Percentiles rank a stretch among this genome's conserved stretches.
These are phyloP conservation scores for Boeremia lycopersici DNA, from an alignment of 2,329 filamentous ascomycete genomes.

Conservation along the genomic window DNA sequence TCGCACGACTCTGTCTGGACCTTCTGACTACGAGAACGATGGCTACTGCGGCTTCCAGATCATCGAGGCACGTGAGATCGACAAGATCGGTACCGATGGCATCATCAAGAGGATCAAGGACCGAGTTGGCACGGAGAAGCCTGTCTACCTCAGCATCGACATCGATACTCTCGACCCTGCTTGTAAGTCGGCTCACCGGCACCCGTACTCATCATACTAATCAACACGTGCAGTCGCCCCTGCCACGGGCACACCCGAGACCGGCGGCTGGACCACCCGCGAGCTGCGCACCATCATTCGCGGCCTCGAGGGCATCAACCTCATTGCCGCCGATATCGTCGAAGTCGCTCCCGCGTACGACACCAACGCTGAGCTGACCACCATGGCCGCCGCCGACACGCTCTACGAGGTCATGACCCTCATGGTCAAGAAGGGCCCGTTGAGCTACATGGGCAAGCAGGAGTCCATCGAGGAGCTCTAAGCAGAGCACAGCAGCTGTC, in stretches of 20 bases:
- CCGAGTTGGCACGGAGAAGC: constrained; percentile 73
- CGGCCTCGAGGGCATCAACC: constrained; percentile 70
- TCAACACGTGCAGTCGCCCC: constrained; percentile 61
- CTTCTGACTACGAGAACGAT: constrained; percentile 83
- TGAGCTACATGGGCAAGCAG: constrained; percentile 57
- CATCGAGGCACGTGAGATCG: constrained; percentile 75
- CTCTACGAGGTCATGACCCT: constrained; percentile 81
- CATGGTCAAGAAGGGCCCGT: constrained; percentile 79
- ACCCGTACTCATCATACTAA: constrained; percentile 1
- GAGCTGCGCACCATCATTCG: constrained; percentile 74
- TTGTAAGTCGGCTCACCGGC: constrained; percentile 54
- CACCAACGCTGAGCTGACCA: constrained; percentile 73
- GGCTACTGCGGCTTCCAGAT: constrained; percentile 85
- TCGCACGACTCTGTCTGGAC: constrained; percentile 78
- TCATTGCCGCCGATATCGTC: constrained; percentile 74
- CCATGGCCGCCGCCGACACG: constrained; percentile 74
- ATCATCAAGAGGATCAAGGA: constrained; percentile 80
- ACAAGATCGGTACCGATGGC: constrained; percentile 71
- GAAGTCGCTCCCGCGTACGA: constrained; percentile 77
- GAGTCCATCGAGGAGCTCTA: constrained; percentile 40
- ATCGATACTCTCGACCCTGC: constrained; percentile 89
- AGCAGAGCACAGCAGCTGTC: background rate
- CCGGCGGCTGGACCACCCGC: constrained; percentile 75
- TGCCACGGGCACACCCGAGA: constrained; percentile 76
- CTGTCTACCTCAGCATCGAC: constrained; percentile 83